These are phyloP conservation scores for Euphorbia lathyris DNA, from an alignment of 345 rosid genomes.

Conservation along the genomic window DNA sequence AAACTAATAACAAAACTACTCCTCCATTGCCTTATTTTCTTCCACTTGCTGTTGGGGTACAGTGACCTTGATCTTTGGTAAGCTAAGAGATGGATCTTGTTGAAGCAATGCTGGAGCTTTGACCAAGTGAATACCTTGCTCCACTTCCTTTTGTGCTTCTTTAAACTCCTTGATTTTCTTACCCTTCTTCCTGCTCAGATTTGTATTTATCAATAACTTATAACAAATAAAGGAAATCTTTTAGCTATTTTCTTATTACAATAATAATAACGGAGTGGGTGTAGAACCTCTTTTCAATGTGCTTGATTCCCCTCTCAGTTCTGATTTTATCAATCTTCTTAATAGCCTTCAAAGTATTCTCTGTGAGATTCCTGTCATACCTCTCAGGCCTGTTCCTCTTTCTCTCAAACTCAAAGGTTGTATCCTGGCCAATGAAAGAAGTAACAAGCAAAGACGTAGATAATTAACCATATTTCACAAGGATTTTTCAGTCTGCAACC, in stretches of 20 bases:
- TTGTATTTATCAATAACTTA: not conserved
- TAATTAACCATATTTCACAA: not conserved
- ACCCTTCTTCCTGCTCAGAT: conserved; percentile 51
- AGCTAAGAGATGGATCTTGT: too few species aligned
- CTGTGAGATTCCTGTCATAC: conserved; percentile 76
- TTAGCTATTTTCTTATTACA: not conserved
- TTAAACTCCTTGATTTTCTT: conserved; percentile 39
- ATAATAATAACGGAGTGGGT: too few species aligned
- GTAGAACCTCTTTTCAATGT: conserved; percentile 52
- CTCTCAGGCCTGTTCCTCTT: conserved; percentile 96
- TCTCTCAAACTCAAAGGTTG: conserved; percentile 92
- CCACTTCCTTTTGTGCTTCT: conserved; percentile 43
- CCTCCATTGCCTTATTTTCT: conserved; percentile 70
- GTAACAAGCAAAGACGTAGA: not conserved
- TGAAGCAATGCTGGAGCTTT: conserved; percentile 44
- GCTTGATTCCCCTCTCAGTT: conserved; percentile 42
- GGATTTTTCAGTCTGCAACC: not conserved
- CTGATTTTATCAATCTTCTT: conserved; percentile 87
- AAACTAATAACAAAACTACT: conserved; percentile 32
- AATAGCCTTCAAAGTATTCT: conserved; percentile 71
- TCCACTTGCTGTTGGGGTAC: conserved; percentile 37
- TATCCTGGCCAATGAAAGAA: too few species aligned
- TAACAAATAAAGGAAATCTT: not conserved
- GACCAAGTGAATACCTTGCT: conserved; percentile 48
- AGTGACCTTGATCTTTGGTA: conserved; percentile 57